Evolutionary conservation across 2,329 filamentous ascomycete genomes (phyloP).

Genomic region (Fusarium pseudoanthophilum): DNA sequence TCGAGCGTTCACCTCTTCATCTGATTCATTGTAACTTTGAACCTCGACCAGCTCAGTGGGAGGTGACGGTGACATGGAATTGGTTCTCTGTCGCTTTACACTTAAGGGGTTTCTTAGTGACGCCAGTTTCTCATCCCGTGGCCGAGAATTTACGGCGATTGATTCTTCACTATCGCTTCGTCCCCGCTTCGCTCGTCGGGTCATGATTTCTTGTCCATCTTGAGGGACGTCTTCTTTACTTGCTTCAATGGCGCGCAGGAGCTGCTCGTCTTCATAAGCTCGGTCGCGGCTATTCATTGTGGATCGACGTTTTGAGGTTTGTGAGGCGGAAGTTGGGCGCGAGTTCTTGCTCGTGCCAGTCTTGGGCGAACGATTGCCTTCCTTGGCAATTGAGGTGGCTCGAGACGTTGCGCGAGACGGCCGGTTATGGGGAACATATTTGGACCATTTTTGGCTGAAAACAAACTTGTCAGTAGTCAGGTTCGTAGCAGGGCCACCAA

Average conservation of each 20-base stretch:
- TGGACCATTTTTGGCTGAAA: slow-evolving; percentile 71
- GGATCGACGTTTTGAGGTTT: slow-evolving; percentile 80
- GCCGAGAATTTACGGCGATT: slow-evolving; percentile 53
- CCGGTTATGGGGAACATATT: slow-evolving; percentile 70
- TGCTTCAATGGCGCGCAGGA: slow-evolving; percentile 91
- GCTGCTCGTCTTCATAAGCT: slow-evolving; percentile 92
- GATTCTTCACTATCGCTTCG: slow-evolving; percentile 96
- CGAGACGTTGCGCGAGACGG: slow-evolving; percentile 67
- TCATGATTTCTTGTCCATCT: slow-evolving; percentile 61
- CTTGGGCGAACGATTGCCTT: slow-evolving; percentile 68
- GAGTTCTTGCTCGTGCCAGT: slow-evolving; percentile 68
- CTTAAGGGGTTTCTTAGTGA: slow-evolving; percentile 72
- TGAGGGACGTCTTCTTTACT: slow-evolving; percentile 83
- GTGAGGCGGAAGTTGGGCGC: slow-evolving; percentile 61
- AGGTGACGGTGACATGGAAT: slow-evolving; percentile 76
- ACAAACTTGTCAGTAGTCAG: slow-evolving; percentile 50
- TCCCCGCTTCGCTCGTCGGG: slow-evolving; percentile 80
- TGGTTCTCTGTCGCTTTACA: slow-evolving; percentile 85
- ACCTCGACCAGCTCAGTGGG: slow-evolving; percentile 57
- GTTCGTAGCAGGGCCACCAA: neutral
- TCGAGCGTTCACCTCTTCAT: slow-evolving; percentile 70
- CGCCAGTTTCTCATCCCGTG: slow-evolving; percentile 38
- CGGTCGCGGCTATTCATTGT: slow-evolving; percentile 98
- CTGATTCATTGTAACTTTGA: slow-evolving; percentile 71
- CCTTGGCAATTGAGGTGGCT: slow-evolving; percentile 68